phyloP scores from a whole-genome alignment of 306 rosid species.

The Casuarina equisetifolia region DNA sequence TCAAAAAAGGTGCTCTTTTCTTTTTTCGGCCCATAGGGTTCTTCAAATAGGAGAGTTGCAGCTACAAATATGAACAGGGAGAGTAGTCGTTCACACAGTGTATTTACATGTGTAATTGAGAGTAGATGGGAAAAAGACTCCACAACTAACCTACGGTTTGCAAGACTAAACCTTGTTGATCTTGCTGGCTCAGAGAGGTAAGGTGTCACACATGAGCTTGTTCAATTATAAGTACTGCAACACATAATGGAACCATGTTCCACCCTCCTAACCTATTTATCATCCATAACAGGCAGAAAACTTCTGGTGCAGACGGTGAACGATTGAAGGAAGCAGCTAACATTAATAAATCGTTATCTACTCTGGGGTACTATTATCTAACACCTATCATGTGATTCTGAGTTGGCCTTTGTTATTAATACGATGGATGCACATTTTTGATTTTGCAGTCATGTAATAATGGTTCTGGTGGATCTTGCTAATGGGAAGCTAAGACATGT shows the following conservation, averaged over 20 bases:
- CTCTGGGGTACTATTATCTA: constrained; percentile 65
- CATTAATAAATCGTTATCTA: constrained; percentile 89
- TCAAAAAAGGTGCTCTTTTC: constrained; percentile 19
- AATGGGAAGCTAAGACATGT: constrained; percentile 88
- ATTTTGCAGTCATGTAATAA: constrained; percentile 81
- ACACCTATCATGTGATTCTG: background rate
- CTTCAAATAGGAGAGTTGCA: constrained; percentile 96
- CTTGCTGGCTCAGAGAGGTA: constrained; percentile 99
- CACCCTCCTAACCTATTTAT: constrained; percentile 19
- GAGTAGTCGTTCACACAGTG: constrained; percentile 97
- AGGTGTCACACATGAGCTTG: constrained; percentile 26
- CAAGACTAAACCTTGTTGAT: constrained; percentile 92
- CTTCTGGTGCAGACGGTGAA: constrained; percentile 99
- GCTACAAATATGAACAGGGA: constrained; percentile 98
- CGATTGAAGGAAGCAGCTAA: constrained; percentile 97
- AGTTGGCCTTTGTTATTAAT: constrained; percentile 7
- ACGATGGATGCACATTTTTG: constrained; percentile 16
- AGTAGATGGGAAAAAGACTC: constrained; percentile 96
- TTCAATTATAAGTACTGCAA: constrained; percentile 8
- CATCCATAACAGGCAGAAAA: constrained; percentile 76
- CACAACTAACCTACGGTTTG: constrained; percentile 83
- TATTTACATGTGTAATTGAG: constrained; percentile 95
- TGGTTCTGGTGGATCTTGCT: constrained; percentile 95
- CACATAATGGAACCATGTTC: constrained; percentile 9
- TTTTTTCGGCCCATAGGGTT: constrained; percentile 60